Conservation (phyloP, 768 basidiomycete genomes). For the Phlebiopsis gigantea region DNA sequence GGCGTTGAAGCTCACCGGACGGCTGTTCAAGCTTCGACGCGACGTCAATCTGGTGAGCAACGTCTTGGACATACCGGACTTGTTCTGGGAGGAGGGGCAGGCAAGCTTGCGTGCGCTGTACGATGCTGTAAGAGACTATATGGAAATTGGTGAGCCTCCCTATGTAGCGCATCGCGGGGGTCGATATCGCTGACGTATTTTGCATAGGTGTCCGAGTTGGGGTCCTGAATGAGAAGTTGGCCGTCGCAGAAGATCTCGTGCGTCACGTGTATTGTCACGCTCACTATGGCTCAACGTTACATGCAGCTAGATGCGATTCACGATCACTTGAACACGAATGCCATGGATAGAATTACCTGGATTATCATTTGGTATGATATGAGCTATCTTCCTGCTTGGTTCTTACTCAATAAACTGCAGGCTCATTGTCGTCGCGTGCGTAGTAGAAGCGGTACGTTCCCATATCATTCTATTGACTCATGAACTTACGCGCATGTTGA, state of each 20-base stretch:
- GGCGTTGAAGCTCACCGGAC: conserved; percentile 73
- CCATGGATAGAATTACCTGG: conserved; percentile 89
- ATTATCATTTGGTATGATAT: conserved; percentile 72
- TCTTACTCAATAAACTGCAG: conserved; percentile 37
- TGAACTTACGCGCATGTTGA: not conserved
- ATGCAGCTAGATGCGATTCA: conserved; percentile 88
- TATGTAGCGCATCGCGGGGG: not conserved
- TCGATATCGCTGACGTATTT: not conserved
- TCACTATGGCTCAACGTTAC: not conserved
- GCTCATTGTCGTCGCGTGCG: conserved; percentile 83
- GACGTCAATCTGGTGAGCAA: conserved; percentile 92
- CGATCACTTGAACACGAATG: conserved; percentile 84
- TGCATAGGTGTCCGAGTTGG: conserved; percentile 57
- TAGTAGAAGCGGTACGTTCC: conserved; percentile 77
- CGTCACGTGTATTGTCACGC: conserved; percentile 32
- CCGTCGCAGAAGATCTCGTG: conserved; percentile 85
- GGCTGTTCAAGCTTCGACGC: conserved; percentile 77
- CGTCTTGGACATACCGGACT: conserved; percentile 87
- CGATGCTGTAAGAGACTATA: conserved; percentile 90
- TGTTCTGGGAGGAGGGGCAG: conserved; percentile 81
- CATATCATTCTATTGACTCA: not conserved
- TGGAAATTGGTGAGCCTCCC: conserved; percentile 56
- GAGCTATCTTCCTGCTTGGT: conserved; percentile 37
- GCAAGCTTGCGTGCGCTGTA: conserved; percentile 86
- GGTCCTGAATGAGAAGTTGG: conserved; percentile 83